Percentiles rank a stretch among this genome's conserved stretches.
Conservation (phyloP, 179 eudicot species). For the Silene noctiflora region DNA sequence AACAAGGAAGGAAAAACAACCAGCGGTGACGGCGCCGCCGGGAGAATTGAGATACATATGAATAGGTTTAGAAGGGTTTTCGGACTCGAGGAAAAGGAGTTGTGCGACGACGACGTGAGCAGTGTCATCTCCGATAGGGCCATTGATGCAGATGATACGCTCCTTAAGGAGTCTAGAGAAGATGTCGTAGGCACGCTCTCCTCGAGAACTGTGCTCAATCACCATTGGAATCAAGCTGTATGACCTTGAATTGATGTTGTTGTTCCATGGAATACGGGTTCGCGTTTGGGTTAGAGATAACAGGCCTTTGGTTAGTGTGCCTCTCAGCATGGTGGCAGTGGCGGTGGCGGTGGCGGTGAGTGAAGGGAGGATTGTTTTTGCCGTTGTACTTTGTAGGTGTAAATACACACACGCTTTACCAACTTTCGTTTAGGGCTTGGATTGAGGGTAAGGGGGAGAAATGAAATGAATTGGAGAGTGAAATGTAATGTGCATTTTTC, state of each 20-base stretch:
- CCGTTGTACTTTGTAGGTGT: too few species aligned
- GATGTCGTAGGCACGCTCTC: slow-evolving; percentile 89
- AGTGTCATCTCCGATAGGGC: slow-evolving; percentile 81
- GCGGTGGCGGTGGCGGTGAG: not conserved
- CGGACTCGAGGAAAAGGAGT: slow-evolving; percentile 85
- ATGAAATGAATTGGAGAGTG: too few species aligned
- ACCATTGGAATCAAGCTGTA: slow-evolving; percentile 84
- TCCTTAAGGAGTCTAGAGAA: slow-evolving; percentile 90
- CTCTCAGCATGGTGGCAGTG: not conserved
- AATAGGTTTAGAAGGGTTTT: slow-evolving; percentile 86
- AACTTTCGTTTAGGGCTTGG: too few species aligned
- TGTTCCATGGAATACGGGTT: not conserved
- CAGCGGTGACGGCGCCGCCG: slow-evolving; percentile 93
- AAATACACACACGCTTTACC: too few species aligned
- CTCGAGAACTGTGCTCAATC: slow-evolving; percentile 85
- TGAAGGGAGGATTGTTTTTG: too few species aligned
- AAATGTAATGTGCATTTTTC: too few species aligned
- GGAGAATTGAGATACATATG: slow-evolving; percentile 93
- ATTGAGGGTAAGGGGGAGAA: too few species aligned
- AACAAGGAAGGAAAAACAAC: slow-evolving; percentile 24
- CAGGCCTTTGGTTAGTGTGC: not conserved
- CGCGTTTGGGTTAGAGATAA: not conserved
- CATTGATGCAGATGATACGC: slow-evolving; percentile 82
- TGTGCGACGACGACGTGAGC: slow-evolving; percentile 94
- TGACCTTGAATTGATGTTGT: not conserved